Conservation (phyloP, 2,329 filamentous ascomycete genomes). For the Aspergillus bombycis region DNA sequence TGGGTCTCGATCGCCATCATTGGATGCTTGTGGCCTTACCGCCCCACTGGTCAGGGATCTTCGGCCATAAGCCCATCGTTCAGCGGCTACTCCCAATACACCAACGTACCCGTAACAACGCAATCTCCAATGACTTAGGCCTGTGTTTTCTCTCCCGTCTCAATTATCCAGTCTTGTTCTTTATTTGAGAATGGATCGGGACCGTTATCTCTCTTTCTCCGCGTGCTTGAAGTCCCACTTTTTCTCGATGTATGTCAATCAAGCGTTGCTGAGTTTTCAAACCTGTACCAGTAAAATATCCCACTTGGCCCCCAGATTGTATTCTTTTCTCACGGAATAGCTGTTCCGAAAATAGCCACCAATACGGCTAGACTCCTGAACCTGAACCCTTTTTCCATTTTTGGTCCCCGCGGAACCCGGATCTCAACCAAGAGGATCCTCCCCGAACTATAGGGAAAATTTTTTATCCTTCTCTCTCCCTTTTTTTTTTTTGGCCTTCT, state of each 20-base stretch:
- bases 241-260: background rate
- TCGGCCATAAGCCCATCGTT: background rate
- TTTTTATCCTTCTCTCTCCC: too few species aligned
- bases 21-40: conserved; percentile 5
- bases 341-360: conserved; percentile 14
- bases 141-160: background rate
- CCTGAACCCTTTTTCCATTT: background rate
- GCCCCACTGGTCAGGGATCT: conserved; percentile 1
- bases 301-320: background rate
- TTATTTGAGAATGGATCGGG: conserved; percentile 2
- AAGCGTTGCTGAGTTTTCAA: background rate
- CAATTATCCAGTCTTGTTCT: background rate
- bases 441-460: too few species aligned
- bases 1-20: background rate
- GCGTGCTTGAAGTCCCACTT: conserved; percentile 3
- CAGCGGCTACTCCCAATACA: background rate
- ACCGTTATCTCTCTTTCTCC: conserved; percentile 18
- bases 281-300: background rate
- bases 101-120: background rate
- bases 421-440: background rate
- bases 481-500: too few species aligned
- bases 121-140: background rate
- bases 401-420: background rate
- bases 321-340: background rate
- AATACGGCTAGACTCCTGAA: conserved; percentile 2